phyloP scores from a whole-genome alignment of 805 yeast genomes.

The Wickerhamiella bombiphila region DNA sequence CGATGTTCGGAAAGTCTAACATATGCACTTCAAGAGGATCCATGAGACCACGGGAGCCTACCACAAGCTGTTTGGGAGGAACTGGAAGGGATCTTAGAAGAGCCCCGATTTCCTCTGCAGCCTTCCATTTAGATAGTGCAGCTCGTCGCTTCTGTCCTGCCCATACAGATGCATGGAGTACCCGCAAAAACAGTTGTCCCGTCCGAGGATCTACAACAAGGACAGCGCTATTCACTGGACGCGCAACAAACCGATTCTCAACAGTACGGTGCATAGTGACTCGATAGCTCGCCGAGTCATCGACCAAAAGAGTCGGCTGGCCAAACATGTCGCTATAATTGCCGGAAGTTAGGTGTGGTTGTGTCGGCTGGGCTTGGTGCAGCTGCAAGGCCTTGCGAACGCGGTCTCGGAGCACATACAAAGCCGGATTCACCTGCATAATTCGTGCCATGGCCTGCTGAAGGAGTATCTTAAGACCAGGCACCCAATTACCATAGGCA shows the following conservation, averaged over 20 bases:
- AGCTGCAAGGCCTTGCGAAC: slow-evolving; percentile 86
- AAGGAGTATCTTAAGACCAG: slow-evolving; percentile 78
- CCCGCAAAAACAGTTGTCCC: slow-evolving; percentile 78
- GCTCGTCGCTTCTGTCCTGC: slow-evolving; percentile 90
- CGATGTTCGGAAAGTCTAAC: slow-evolving; percentile 88
- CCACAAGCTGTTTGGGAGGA: slow-evolving; percentile 85
- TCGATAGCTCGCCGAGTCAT: slow-evolving; percentile 87
- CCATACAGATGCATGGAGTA: slow-evolving; percentile 82
- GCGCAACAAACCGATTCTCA: slow-evolving; percentile 85
- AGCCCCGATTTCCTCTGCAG: slow-evolving; percentile 95
- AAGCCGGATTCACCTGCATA: slow-evolving; percentile 88
- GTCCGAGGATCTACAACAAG: slow-evolving; percentile 80
- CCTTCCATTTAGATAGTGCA: slow-evolving; percentile 92
- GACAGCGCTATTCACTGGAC: slow-evolving; percentile 85
- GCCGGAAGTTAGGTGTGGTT: slow-evolving; percentile 73
- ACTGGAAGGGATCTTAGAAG: slow-evolving; percentile 73
- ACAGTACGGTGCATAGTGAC: slow-evolving; percentile 82
- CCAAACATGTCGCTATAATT: slow-evolving; percentile 84
- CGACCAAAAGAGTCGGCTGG: slow-evolving; percentile 62
- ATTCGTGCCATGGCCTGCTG: slow-evolving; percentile 87
- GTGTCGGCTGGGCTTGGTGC: slow-evolving; percentile 87
- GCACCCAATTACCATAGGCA: slow-evolving; percentile 96
- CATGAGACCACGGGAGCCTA: slow-evolving; percentile 75
- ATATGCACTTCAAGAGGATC: slow-evolving; percentile 95
- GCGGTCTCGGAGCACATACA: slow-evolving; percentile 82